A percentile compares a stretch with the other conserved stretches of the same genome.
These are phyloP conservation scores for Canavalia gladiata DNA, from an alignment of 306 rosid genomes.

Conservation along the genomic window DNA sequence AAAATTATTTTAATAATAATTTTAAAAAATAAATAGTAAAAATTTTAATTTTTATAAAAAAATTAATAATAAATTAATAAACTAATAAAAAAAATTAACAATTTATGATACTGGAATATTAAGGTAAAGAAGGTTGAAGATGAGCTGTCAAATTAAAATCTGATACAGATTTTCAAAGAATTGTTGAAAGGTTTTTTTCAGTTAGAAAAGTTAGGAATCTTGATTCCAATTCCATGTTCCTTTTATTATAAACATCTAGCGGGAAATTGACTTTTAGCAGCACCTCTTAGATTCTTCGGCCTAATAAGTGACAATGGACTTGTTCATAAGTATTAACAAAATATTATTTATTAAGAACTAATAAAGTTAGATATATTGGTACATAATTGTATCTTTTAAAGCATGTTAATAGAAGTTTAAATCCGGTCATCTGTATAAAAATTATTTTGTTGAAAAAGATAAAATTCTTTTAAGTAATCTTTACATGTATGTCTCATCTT, in stretches of 20 bases:
- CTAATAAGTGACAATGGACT: background rate
- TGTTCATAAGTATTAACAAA: background rate
- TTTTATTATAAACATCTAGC: background rate
- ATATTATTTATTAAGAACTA: background rate
- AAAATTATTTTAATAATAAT: too few relatives aligned
- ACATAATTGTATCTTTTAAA: too few relatives aligned
- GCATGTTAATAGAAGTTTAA: too few relatives aligned
- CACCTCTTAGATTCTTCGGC: background rate
- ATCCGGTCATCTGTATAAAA: too few relatives aligned
- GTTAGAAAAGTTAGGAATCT: background rate
- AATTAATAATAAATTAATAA: too few relatives aligned
- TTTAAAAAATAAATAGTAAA: too few relatives aligned
- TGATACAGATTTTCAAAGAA: background rate
- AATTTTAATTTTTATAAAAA: too few relatives aligned
- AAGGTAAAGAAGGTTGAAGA: conserved; percentile 17
- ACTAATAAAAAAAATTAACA: background rate
- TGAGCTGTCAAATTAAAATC: background rate
- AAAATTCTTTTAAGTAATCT: too few relatives aligned
- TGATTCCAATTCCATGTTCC: background rate
- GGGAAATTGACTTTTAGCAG: background rate
- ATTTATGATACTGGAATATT: conserved; percentile 21
- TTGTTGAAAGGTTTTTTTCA: background rate
- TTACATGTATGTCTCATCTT: too few relatives aligned
- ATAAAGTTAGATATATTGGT: too few relatives aligned
- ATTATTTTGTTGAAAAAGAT: too few relatives aligned